A percentile compares a stretch with the other conserved stretches of the same genome.
Conservation (phyloP, 2,329 filamentous ascomycete species). For the Neofusicoccum cordaticola region DNA sequence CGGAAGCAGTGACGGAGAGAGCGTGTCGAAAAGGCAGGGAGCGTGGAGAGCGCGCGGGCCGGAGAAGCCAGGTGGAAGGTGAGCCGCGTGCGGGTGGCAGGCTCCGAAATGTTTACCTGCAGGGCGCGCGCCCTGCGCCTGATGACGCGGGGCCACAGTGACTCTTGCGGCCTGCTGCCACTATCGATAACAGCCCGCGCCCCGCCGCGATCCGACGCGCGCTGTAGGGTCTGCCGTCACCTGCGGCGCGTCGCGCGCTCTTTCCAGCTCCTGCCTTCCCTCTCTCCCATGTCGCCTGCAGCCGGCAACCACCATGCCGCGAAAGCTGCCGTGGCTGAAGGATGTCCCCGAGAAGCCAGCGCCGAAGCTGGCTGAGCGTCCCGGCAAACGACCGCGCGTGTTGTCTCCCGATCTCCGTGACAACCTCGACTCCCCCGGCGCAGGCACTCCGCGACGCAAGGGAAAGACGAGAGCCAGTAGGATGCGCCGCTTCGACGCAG, state of each 20-base stretch:
- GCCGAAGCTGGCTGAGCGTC: slow-evolving; percentile 1
- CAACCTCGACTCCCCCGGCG: slow-evolving; percentile 19
- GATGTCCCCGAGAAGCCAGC: slow-evolving; percentile 22
- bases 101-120: neutral
- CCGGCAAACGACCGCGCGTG: slow-evolving; percentile 19
- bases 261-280: neutral
- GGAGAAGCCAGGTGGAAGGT: slow-evolving; percentile 12
- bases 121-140: neutral
- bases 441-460: slow-evolving; percentile 17
- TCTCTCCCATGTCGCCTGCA: neutral
- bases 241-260: neutral
- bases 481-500: neutral
- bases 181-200: neutral
- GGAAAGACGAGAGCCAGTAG: slow-evolving; percentile 2
- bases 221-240: too few species aligned
- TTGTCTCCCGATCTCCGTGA: slow-evolving; percentile 23
- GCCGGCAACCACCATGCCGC: slow-evolving; percentile 43
- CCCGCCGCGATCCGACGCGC: too few species aligned
- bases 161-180: too few species aligned
- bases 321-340: slow-evolving; percentile 53
- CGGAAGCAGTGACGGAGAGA: neutral
- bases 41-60: neutral
- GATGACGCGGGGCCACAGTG: neutral
- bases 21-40: neutral
- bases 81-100: neutral